Evolutionary conservation across 2,329 filamentous ascomycete genomes (phyloP).

Genomic region (Metarhizium humberi): DNA sequence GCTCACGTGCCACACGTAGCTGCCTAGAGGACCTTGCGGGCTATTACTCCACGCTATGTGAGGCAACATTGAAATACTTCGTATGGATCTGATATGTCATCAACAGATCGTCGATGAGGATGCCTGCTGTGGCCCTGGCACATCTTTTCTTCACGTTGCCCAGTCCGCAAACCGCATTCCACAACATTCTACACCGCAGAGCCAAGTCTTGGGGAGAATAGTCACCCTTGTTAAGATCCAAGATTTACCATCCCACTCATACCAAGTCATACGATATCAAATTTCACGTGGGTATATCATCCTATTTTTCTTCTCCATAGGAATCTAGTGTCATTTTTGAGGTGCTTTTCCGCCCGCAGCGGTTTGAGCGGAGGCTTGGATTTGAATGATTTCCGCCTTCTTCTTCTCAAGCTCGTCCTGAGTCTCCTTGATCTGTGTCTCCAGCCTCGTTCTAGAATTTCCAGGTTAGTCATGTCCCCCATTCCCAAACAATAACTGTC

Average conservation of each 20-base stretch:
- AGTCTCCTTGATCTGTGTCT: conserved; percentile 43
- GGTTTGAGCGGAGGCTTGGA: conserved; percentile 41
- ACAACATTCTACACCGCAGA: too few relatives aligned
- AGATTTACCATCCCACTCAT: not conserved
- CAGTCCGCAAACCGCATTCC: too few relatives aligned
- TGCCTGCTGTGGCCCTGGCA: too few relatives aligned
- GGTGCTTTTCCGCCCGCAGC: conserved; percentile 23
- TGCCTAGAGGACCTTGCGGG: too few relatives aligned
- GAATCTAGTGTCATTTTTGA: conserved; percentile 12
- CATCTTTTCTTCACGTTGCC: too few relatives aligned
- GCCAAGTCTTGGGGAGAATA: not conserved
- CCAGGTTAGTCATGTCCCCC: conserved; percentile 8
- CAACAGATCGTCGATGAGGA: too few relatives aligned
- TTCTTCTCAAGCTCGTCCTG: conserved; percentile 50
- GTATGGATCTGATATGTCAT: too few relatives aligned
- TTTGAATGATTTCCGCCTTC: conserved; percentile 49
- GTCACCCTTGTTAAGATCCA: not conserved
- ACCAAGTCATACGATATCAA: not conserved
- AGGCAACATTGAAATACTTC: too few relatives aligned
- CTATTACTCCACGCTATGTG: too few relatives aligned
- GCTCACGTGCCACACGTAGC: too few relatives aligned
- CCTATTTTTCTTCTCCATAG: not conserved
- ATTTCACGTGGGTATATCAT: not conserved
- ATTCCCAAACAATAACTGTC: not conserved
- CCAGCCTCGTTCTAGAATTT: conserved; percentile 27